Conservation (phyloP, 257 asterid genomes). For the Cordia subcordata region DNA sequence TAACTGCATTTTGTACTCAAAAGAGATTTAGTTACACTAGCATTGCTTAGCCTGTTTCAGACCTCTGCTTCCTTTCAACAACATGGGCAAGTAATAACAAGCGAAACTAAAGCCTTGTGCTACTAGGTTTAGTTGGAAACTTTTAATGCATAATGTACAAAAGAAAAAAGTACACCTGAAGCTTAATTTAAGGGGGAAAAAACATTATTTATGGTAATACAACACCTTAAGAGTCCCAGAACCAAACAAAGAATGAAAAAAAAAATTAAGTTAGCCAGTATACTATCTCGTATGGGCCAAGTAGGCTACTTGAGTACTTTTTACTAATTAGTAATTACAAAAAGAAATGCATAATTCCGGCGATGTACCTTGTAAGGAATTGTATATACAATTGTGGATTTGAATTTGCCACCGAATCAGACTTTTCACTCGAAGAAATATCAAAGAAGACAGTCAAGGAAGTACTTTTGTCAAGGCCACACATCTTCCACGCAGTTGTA, state of each 20-base stretch:
- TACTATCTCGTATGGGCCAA: no score
- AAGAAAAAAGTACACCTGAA: no score
- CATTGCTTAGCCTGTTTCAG: background rate
- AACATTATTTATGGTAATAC: background rate
- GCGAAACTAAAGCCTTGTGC: background rate
- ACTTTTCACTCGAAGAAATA: conserved; percentile 86
- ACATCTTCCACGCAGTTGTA: conserved; percentile 97
- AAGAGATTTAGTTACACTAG: background rate
- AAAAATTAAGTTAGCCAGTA: background rate
- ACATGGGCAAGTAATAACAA: background rate
- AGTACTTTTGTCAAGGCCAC: conserved; percentile 87
- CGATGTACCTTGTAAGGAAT: conserved; percentile 78
- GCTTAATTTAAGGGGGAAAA: no score
- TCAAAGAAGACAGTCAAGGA: conserved; percentile 95
- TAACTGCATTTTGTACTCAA: conserved; percentile 50
- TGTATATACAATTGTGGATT: conserved; percentile 76
- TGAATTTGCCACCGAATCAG: conserved; percentile 61
- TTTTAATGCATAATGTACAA: background rate
- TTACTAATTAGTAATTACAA: no score
- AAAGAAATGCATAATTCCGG: background rate
- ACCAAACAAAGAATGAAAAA: no score
- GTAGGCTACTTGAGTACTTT: no score
- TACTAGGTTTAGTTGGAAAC: no score
- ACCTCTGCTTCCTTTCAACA: background rate
- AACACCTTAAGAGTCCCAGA: no score